These are phyloP conservation scores for Coemansia furcata DNA, from an alignment of 192 early-diverging fungal species.

Conservation along the genomic window DNA sequence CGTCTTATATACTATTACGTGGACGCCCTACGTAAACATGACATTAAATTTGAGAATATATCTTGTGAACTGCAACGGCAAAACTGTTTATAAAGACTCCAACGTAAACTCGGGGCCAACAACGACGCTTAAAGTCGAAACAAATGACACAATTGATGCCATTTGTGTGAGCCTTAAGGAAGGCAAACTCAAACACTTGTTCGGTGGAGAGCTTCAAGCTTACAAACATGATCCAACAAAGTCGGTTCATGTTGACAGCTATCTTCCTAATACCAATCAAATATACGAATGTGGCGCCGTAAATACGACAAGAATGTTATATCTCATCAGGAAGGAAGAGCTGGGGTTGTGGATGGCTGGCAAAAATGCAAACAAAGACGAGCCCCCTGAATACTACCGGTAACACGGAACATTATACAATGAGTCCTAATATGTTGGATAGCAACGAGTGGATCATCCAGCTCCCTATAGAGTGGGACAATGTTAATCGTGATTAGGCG, in stretches of 20 bases:
- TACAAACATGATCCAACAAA: background rate
- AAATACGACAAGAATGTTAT: background rate
- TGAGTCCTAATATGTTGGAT: too few relatives aligned
- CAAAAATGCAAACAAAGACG: too few relatives aligned
- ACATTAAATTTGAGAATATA: background rate
- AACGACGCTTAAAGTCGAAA: background rate
- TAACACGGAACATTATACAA: too few relatives aligned
- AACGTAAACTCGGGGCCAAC: background rate
- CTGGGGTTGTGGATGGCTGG: too few relatives aligned
- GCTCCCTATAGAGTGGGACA: too few relatives aligned
- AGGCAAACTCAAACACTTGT: background rate
- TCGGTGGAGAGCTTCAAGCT: background rate
- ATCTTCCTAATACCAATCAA: background rate
- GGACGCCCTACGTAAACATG: too few relatives aligned
- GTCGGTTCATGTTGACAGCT: background rate
- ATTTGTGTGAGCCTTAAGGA: background rate
- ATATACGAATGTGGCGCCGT: background rate
- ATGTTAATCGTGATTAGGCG: too few relatives aligned
- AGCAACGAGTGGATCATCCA: too few relatives aligned
- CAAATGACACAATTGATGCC: background rate
- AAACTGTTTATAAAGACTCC: background rate
- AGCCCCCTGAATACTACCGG: too few relatives aligned
- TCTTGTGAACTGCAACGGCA: background rate
- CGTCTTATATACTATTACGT: too few relatives aligned
- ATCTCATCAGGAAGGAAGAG: background rate